phyloP scores from a whole-genome alignment of 2,329 filamentous ascomycete genomes.

The Graphium sp. region DNA sequence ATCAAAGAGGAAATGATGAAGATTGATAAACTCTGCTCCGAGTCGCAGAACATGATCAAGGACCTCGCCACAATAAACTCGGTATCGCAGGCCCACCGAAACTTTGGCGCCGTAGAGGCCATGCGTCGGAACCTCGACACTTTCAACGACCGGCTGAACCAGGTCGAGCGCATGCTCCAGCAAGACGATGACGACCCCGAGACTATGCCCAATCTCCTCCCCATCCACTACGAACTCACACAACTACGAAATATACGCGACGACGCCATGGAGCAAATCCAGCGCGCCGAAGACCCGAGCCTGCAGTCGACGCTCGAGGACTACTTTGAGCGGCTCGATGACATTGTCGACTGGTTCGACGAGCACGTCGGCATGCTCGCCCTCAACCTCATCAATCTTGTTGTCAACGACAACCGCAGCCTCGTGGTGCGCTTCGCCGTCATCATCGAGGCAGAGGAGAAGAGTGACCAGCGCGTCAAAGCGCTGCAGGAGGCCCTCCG shows the following conservation, averaged over 20 bases:
- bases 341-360: constrained; percentile 86
- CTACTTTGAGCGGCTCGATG: constrained; percentile 75
- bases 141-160: constrained; percentile 62
- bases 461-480: constrained; percentile 80
- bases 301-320: constrained; percentile 73
- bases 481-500: constrained; percentile 88
- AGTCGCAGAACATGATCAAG: constrained; percentile 92
- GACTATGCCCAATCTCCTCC: constrained; percentile 81
- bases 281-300: constrained; percentile 53
- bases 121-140: constrained; percentile 85
- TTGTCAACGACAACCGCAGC: constrained; percentile 73
- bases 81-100: constrained; percentile 85
- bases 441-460: constrained; percentile 90
- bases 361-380: constrained; percentile 82
- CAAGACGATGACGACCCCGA: constrained; percentile 76
- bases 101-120: constrained; percentile 84
- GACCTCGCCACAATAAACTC: constrained; percentile 90
- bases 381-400: constrained; percentile 74
- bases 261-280: constrained; percentile 93
- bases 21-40: constrained; percentile 92
- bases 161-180: constrained; percentile 61
- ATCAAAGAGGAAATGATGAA: constrained; percentile 99
- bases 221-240: constrained; percentile 83
- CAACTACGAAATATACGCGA: constrained; percentile 86
- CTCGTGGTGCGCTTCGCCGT: constrained; percentile 83